Evolutionary conservation across 208 protist species (phyloP), one percentile per base, ranked within the genome.

Genomic region (Trypanosoma mega): DNA sequence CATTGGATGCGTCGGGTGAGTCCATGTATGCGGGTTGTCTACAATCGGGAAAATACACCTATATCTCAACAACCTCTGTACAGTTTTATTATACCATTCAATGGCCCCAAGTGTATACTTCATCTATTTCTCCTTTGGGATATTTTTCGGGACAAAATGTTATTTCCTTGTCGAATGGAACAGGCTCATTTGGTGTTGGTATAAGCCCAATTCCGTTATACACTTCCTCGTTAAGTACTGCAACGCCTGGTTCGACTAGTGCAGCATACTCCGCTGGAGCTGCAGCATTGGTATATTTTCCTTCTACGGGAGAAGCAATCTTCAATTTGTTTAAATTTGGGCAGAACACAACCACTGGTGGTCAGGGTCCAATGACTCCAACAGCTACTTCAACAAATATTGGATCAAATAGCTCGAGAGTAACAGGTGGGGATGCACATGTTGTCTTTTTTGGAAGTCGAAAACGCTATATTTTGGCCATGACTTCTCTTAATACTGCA

Each of bases 121-220:
- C 14, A 9, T 9, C 1, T 2, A 24, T 0, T 39, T 0, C 1
- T 26, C 4, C 59, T 39, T 56, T 56, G 34, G 59, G 48, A 20
- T 65, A 56, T 56, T 1, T 46, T 39, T 24, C n/a, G 27, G 34
- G 39, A 23, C 1, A 12, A 3, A 36, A 26, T 21, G 44, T 20
- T 49, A 18, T 65, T 6, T 14, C 45, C 0, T 36, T 65, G 24
- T 27, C 23, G 3, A 56, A 65, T 37, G 36, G 48, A 65, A 47
- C 20, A 48, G 34, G 39, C 5, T 5, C 47, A 9, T 12, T 47
- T 18, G 59, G 59, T 46, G 1, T 65, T 24, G 47, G 16, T 11
- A 47, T 65, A 47, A 29, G 47, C 16, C 59, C 59, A 24, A 39
- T 65, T 33, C 31, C 48, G 16, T 20, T 65, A 26, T 65, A 56